Percentiles rank a stretch among this genome's conserved stretches.
Evolutionary conservation across 306 rosid species (phyloP).

Genomic region (Glycine tomentella): DNA sequence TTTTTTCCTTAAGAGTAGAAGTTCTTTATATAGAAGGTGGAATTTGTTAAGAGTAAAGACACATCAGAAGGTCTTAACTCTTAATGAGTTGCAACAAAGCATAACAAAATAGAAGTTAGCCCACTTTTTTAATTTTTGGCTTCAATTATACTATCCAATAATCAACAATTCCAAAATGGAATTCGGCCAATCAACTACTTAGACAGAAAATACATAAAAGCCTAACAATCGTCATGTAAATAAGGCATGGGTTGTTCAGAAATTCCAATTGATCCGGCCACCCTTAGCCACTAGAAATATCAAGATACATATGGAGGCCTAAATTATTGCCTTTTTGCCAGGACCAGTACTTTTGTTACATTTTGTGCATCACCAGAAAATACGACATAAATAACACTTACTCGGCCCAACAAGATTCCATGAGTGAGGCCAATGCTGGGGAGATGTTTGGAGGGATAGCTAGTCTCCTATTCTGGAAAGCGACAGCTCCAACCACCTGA

Average conservation of each 20-base stretch:
- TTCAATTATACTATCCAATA: slow-evolving; percentile 3
- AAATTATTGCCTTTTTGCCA: neutral
- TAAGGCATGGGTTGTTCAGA: neutral
- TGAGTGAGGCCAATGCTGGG: slow-evolving; percentile 72
- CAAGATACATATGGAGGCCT: neutral
- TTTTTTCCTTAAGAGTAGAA: neutral
- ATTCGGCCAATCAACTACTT: slow-evolving; percentile 8
- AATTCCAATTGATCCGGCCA: slow-evolving; percentile 1
- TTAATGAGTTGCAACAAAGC: neutral
- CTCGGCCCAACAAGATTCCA: slow-evolving; percentile 97
- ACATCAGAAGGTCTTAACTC: neutral
- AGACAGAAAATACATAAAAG: neutral
- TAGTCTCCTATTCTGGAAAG: slow-evolving; percentile 89
- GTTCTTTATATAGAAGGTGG: neutral
- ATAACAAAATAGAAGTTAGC: neutral
- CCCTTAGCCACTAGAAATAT: neutral
- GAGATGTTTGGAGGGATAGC: slow-evolving; percentile 74
- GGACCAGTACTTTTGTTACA: neutral
- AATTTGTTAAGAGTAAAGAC: neutral
- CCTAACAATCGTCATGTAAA: neutral
- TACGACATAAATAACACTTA: slow-evolving; percentile 51
- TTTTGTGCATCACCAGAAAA: neutral
- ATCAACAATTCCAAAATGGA: neutral
- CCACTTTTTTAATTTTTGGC: slow-evolving; percentile 1
- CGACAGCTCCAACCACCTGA: slow-evolving; percentile 98